Conservation (phyloP, 495 filamentous ascomycete genomes). For the Penicillium verhagenii region DNA sequence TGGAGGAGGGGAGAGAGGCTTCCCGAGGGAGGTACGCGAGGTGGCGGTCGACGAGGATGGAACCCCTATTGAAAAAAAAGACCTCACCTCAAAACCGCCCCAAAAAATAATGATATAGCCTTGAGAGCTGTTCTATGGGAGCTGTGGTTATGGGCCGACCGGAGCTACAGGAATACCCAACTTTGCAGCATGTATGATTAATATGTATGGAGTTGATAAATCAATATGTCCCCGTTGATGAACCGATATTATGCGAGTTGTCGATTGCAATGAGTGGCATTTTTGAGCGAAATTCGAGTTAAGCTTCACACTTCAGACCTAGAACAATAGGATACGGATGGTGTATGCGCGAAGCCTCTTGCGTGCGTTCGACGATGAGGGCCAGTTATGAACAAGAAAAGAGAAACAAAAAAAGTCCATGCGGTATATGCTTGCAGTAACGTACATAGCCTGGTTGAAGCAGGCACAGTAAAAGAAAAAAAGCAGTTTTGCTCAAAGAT, state of each 20-base stretch:
- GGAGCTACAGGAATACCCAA: conserved; percentile 7
- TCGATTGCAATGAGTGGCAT: neutral
- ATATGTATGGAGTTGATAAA: conserved; percentile 3
- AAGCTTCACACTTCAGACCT: no score
- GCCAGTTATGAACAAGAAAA: conserved; percentile 4
- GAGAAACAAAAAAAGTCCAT: conserved; percentile 26
- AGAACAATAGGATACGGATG: neutral
- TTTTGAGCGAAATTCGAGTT: no score
- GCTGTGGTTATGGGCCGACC: neutral
- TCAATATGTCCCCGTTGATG: neutral
- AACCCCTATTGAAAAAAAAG: conserved; percentile 40
- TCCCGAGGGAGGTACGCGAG: conserved; percentile 32
- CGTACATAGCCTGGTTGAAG: conserved; percentile 30
- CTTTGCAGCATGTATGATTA: conserved; percentile 17
- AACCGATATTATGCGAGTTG: neutral
- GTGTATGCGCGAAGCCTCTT: no score
- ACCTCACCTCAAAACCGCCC: no score
- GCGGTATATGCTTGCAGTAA: conserved; percentile 43
- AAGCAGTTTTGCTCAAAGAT: conserved; percentile 5
- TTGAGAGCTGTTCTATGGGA: neutral
- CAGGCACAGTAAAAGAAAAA: conserved; percentile 17
- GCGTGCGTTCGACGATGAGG: no score
- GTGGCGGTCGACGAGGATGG: conserved; percentile 41
- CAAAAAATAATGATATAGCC: neutral
- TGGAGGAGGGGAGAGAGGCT: conserved; percentile 44